phyloP scores from a whole-genome alignment of 768 basidiomycete genomes.

The Calvatia gigantea region DNA sequence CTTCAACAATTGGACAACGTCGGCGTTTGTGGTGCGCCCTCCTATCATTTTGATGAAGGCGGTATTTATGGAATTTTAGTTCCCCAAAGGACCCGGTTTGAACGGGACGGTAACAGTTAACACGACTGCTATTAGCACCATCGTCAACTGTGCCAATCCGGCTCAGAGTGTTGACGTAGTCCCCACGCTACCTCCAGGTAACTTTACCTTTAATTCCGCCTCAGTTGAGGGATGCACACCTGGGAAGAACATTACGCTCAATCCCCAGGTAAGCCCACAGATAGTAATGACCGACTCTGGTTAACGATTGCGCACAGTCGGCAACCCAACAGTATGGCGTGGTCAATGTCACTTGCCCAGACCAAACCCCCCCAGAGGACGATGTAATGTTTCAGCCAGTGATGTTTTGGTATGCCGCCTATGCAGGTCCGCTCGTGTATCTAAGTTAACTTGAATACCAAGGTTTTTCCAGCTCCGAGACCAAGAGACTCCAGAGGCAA shows the following conservation, averaged over 20 bases:
- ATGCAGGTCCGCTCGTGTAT: not conserved
- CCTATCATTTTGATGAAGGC: not conserved
- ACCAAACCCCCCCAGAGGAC: conserved; percentile 26
- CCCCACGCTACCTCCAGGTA: conserved; percentile 13
- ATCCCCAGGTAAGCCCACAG: conserved; percentile 27
- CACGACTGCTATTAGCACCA: conserved; percentile 48
- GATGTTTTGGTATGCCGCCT: conserved; percentile 57
- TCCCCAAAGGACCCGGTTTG: conserved; percentile 36
- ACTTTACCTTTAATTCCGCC: conserved; percentile 38
- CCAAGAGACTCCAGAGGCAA: conserved; percentile 33
- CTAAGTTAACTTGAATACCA: not conserved
- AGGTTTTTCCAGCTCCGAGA: conserved; percentile 39
- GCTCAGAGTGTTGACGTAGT: conserved; percentile 18
- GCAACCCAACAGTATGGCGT: conserved; percentile 51
- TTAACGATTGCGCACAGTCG: conserved; percentile 20
- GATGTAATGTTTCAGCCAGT: conserved; percentile 46
- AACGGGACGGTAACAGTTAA: conserved; percentile 53
- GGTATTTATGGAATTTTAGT: conserved; percentile 24
- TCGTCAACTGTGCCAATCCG: conserved; percentile 44
- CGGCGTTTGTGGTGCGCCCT: conserved; percentile 43
- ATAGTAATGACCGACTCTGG: too few relatives aligned
- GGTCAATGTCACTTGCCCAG: conserved; percentile 29
- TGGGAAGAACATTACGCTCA: conserved; percentile 29
- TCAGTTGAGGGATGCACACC: conserved; percentile 45
- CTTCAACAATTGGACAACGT: conserved; percentile 45